phyloP scores from a whole-genome alignment of 345 rosid genomes.

The Xanthoceras sorbifolium region DNA sequence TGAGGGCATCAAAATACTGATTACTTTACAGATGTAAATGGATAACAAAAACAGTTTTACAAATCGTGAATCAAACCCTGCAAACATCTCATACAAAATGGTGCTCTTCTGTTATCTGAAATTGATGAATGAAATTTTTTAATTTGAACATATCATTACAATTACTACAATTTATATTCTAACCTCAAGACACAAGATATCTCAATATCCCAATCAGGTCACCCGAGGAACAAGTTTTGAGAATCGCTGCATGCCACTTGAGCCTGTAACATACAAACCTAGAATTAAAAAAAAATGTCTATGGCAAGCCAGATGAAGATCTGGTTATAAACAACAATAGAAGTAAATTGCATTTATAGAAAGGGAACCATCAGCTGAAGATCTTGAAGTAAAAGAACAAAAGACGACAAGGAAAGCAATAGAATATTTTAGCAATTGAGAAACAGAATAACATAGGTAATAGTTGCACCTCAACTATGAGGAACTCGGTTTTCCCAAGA shows the following conservation, averaged over 20 bases:
- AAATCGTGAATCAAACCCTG: slow-evolving; percentile 19
- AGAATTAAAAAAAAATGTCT: background rate
- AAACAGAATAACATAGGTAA: background rate
- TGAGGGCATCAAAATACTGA: slow-evolving; percentile 5
- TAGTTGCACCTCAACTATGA: slow-evolving; percentile 34
- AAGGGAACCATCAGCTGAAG: background rate
- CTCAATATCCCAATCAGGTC: slow-evolving; percentile 13
- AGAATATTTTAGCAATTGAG: slow-evolving; percentile 1
- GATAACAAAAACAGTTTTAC: slow-evolving; percentile 23
- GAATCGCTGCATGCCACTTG: slow-evolving; percentile 12
- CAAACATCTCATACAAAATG: slow-evolving; percentile 25
- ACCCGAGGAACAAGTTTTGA: slow-evolving; percentile 10
- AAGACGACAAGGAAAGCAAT: background rate
- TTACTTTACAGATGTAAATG: slow-evolving; percentile 9
- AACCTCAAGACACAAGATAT: slow-evolving; percentile 24
- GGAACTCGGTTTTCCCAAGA: slow-evolving; percentile 14
- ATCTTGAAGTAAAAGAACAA: background rate
- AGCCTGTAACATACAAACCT: slow-evolving; percentile 23
- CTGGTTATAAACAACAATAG: background rate
- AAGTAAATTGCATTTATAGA: background rate
- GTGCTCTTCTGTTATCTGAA: slow-evolving; percentile 19
- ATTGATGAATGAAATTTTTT: slow-evolving; percentile 16
- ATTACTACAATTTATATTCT: slow-evolving; percentile 20
- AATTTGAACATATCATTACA: slow-evolving; percentile 27
- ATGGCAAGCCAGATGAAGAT: background rate